A percentile compares a stretch with the other conserved stretches of the same genome.
These are phyloP conservation scores for Colletotrichum sp. DNA, from an alignment of 2,329 filamentous ascomycete genomes.

Conservation along the genomic window DNA sequence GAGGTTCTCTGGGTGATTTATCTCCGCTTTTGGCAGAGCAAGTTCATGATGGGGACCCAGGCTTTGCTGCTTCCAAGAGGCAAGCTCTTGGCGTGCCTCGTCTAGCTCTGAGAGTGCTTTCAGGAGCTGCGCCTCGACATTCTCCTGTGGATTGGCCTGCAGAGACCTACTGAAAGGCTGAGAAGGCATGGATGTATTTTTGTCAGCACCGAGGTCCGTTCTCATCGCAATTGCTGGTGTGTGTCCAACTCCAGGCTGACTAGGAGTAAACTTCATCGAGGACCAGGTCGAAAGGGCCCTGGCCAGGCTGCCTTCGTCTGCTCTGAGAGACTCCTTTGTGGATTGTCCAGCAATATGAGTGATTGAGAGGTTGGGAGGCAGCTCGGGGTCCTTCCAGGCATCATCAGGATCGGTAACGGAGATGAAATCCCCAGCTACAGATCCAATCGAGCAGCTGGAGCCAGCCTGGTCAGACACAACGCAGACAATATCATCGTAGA, in stretches of 20 bases:
- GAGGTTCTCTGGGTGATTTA: neutral
- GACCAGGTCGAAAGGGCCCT: neutral
- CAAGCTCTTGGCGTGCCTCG: neutral
- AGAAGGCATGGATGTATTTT: neutral
- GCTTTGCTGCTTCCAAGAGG: neutral
- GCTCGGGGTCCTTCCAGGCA: neutral
- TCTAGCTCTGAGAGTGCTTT: neutral
- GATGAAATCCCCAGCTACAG: conserved; percentile 1
- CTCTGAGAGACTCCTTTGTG: neutral
- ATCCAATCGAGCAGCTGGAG: neutral
- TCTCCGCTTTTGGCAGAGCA: neutral
- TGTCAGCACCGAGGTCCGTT: neutral
- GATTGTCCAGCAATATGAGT: neutral
- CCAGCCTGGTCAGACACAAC: neutral
- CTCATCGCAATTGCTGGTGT: neutral
- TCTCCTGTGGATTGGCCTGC: neutral
- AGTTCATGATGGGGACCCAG: neutral
- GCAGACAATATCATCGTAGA: conserved; percentile 8
- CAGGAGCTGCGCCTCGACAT: neutral
- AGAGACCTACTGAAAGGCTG: neutral
- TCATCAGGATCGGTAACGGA: neutral
- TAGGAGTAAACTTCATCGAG: neutral
- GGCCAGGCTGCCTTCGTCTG: neutral
- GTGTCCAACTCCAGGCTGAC: neutral
- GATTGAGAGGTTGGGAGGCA: neutral